Evolutionary conservation across 1,139 yeast genomes (phyloP), one percentile per base, ranked within the genome.

Genomic region (Candida buenavistaensis): DNA sequence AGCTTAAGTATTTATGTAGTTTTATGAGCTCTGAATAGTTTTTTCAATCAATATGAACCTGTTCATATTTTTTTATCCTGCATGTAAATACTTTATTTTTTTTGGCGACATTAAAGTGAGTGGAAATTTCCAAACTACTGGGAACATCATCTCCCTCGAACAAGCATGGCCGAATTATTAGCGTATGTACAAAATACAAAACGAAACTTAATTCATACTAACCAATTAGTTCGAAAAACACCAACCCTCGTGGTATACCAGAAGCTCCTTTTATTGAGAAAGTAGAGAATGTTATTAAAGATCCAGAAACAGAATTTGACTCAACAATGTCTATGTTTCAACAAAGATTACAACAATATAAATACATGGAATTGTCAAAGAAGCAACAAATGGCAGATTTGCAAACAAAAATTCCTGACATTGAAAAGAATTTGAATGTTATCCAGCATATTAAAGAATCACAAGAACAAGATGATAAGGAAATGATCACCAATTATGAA

Each of bases 171-270:
- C 6, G 51, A 52, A 15, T 37, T 52, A 34, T 46, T 52, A 41
- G 50, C 46, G 57, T 52, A 50, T 17, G 57, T 50, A 27, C 8
- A 20, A n/a, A 10, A 10, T 26, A 9, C 19, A n/a, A n/a, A n/a
- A n/a, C n/a, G n/a, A n/a, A n/a, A n/a, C n/a, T n/a, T n/a, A n/a
- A n/a, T n/a, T n/a, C n/a, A 12, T 27, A 35, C 44, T 37, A 41
- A 41, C 43, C 3, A 19, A 20, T 10, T 6, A 75, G 80, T 53
- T 75, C 80, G 9, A 72, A 64, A 14, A 68, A 70, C 30, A 60
- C 81, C 29, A 90, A 90, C 51, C 92, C 96, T 14, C 74, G 97
- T 45, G 98, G 98, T 1, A 92, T 92, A 39, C 99, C 98, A 8
- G 86, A 86, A 52, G 98, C 98, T 1, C 96, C 95, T 17, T 92